These are phyloP conservation scores for Cyclotella atomus DNA, from an alignment of 108 stramenopile species.

Conservation along the genomic window DNA sequence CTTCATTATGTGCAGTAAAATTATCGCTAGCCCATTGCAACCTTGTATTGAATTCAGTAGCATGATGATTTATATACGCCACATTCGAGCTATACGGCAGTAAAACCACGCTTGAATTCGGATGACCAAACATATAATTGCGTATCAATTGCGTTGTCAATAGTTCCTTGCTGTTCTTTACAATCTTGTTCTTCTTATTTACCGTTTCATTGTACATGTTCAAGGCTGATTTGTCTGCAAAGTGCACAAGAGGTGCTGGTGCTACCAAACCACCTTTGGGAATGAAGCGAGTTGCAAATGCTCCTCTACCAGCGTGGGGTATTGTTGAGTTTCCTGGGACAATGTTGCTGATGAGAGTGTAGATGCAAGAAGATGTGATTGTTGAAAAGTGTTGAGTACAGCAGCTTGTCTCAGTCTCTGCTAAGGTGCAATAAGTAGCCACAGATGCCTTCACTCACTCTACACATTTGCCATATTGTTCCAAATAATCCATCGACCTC, in stretches of 20 bases:
- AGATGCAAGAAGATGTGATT: no score
- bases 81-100: slow-evolving; percentile 76
- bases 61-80: slow-evolving; percentile 75
- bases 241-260: slow-evolving; percentile 71
- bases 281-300: slow-evolving; percentile 75
- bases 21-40: slow-evolving; percentile 66
- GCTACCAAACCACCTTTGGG: slow-evolving; percentile 64
- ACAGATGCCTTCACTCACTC: no score
- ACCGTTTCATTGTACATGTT: slow-evolving; percentile 51
- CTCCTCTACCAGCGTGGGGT: slow-evolving; percentile 79
- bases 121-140: slow-evolving; percentile 86
- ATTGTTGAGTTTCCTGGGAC: slow-evolving; percentile 59
- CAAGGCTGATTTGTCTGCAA: slow-evolving; percentile 53
- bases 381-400: no score
- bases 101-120: slow-evolving; percentile 68
- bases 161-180: slow-evolving; percentile 31
- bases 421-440: no score
- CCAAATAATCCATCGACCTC: slow-evolving; percentile 56
- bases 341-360: no score
- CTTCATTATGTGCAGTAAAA: slow-evolving; percentile 54
- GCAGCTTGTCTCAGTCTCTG: no score
- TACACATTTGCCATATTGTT: slow-evolving; percentile 72
- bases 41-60: slow-evolving; percentile 61
- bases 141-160: slow-evolving; percentile 63
- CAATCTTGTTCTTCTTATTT: slow-evolving; percentile 29